These are phyloP conservation scores for Fraxinus pennsylvanica DNA, from an alignment of 257 asterid species.

Conservation along the genomic window DNA sequence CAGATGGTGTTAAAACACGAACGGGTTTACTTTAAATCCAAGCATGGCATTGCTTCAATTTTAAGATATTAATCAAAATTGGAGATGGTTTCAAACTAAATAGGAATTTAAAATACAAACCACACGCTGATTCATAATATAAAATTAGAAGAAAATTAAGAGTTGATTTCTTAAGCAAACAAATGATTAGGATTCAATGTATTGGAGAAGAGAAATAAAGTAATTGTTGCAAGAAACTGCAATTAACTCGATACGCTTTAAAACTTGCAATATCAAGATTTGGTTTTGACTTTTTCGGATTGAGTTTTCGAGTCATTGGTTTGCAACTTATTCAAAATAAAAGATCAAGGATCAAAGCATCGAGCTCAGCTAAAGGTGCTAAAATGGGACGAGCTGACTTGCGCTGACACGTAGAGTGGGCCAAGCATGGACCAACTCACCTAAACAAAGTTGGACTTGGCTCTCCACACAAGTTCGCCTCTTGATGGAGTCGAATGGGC, in stretches of 20 bases:
- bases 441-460: too few relatives aligned
- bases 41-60: slow-evolving; percentile 33
- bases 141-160: slow-evolving; percentile 5
- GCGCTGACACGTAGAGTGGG: too few relatives aligned
- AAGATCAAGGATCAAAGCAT: background rate
- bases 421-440: too few relatives aligned
- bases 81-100: background rate
- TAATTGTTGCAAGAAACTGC: slow-evolving; percentile 13
- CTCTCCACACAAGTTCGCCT: too few relatives aligned
- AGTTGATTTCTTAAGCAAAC: slow-evolving; percentile 29
- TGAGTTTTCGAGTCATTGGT: background rate
- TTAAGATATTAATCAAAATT: background rate
- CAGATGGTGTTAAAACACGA: slow-evolving; percentile 26
- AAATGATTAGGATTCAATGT: slow-evolving; percentile 33
- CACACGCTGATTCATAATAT: slow-evolving; percentile 30
- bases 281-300: slow-evolving; percentile 8
- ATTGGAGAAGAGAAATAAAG: background rate
- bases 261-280: background rate
- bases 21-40: slow-evolving; percentile 2
- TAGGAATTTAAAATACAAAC: slow-evolving; percentile 15
- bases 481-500: too few relatives aligned
- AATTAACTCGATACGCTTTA: background rate
- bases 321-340: background rate
- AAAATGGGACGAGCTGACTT: too few relatives aligned
- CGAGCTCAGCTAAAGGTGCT: too few relatives aligned